Base-by-base conservation (phyloP, 805 yeast genomes). In the Ogataea paraovalis region DNA sequence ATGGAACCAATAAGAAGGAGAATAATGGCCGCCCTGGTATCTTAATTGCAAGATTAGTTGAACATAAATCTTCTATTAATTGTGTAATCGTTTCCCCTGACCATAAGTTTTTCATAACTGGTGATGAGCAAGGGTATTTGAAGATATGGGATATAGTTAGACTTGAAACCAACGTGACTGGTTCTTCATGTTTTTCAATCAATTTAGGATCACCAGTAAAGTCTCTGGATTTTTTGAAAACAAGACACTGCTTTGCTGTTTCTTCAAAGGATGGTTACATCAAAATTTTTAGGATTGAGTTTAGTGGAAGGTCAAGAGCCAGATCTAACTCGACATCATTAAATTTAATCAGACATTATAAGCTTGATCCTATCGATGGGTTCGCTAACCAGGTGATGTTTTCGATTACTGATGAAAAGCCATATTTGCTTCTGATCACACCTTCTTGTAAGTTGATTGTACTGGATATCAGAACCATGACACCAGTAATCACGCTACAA, bases 101-200 rank as follows among this genome's bases (percentile, higher is more conserved):
- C 25, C 75, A 80, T 14, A 76, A 77, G 21, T 84, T 79, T 53
- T 82, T 92, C 52, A 68, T 89, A 2, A 82, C 94, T 2, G 96
- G 90, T 2, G 87, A 94, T 7, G 85, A 82, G 42, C 75, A 76
- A 25, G 96, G 97, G 0, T 60, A 69, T 1, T 58, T 94, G 36
- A 84, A 80, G 53, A 65, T 92, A 0, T 94, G 97, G 97, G 95
- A 88, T 59, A 65, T 83, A 0, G 57, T 68, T 9, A 78, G 81
- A 48, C 66, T 91, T 33, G 88, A 83, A 44, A 76, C 76, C 46
- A 85, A 84, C 37, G 78, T 82, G 3, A 68, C 76, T 9, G 76
- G 77, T 27, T 68, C 74, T 3, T 74, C 88, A 0, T 63, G 71
- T 8, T 52, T 78, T 7, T 67, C 77, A 1, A 60, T 76, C 1